These are phyloP conservation scores for Saccharomyces hybrid DNA, from an alignment of 1,139 yeast genomes.

Conservation along the genomic window DNA sequence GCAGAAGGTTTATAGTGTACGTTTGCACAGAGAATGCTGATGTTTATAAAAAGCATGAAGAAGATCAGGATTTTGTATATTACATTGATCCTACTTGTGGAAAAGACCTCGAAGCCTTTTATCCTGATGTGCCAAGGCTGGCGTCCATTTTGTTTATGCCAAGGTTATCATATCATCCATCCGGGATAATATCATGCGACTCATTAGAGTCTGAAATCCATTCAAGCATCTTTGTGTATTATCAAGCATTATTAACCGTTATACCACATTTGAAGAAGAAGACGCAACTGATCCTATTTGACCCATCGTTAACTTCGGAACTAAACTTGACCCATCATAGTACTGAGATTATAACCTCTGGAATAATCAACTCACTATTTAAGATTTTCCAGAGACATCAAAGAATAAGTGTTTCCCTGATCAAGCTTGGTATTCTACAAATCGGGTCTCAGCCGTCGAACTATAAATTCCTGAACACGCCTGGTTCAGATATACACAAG, in stretches of 20 bases:
- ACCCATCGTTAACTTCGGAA: slow-evolving; percentile 27
- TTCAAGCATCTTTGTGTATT: slow-evolving; percentile 21
- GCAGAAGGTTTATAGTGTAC: slow-evolving; percentile 29
- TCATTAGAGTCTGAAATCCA: slow-evolving; percentile 21
- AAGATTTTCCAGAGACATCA: slow-evolving; percentile 15
- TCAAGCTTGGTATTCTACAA: slow-evolving; percentile 27
- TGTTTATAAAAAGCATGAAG: slow-evolving; percentile 19
- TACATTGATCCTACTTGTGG: slow-evolving; percentile 23
- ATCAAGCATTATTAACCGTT: slow-evolving; percentile 17
- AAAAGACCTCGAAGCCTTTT: slow-evolving; percentile 19
- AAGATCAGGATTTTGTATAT: slow-evolving; percentile 28
- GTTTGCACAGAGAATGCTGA: slow-evolving; percentile 26
- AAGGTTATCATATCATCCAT: slow-evolving; percentile 26
- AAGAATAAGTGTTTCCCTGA: slow-evolving; percentile 15
- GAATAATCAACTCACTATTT: slow-evolving; percentile 22
- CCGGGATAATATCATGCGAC: slow-evolving; percentile 22
- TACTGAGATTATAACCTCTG: slow-evolving; percentile 24
- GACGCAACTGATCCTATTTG: slow-evolving; percentile 23
- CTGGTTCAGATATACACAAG: slow-evolving; percentile 22
- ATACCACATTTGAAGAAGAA: slow-evolving; percentile 19
- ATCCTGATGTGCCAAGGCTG: slow-evolving; percentile 11
- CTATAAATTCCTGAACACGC: slow-evolving; percentile 24
- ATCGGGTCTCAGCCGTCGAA: slow-evolving; percentile 30
- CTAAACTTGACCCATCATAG: slow-evolving; percentile 22
- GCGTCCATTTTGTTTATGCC: slow-evolving; percentile 30